Percentiles rank a stretch among this genome's conserved stretches.
phyloP scores from a whole-genome alignment of 805 yeast genomes.

The Barnettozyma populi region DNA sequence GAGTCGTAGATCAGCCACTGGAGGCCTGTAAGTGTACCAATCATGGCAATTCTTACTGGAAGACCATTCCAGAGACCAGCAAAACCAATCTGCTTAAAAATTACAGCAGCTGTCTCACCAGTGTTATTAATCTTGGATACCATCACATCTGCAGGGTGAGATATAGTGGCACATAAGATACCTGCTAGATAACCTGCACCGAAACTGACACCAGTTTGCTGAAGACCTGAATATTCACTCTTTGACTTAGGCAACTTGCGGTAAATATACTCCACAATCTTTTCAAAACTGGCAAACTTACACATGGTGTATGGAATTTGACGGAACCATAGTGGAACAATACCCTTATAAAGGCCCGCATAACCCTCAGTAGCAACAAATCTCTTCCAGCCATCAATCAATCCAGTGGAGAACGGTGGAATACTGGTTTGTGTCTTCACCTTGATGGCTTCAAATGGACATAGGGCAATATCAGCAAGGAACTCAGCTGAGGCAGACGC shows the following conservation, averaged over 20 bases:
- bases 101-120: slow-evolving; percentile 50
- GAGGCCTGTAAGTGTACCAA: slow-evolving; percentile 94
- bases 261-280: slow-evolving; percentile 80
- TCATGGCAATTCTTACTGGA: slow-evolving; percentile 90
- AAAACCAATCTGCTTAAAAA: slow-evolving; percentile 82
- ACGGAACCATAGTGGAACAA: slow-evolving; percentile 90
- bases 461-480: slow-evolving; percentile 80
- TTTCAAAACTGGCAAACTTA: slow-evolving; percentile 92
- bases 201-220: slow-evolving; percentile 93
- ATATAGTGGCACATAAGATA: slow-evolving; percentile 90
- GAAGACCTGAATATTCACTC: slow-evolving; percentile 59
- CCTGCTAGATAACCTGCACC: slow-evolving; percentile 97
- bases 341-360: slow-evolving; percentile 77
- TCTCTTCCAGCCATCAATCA: slow-evolving; percentile 61
- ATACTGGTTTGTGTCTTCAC: slow-evolving; percentile 90
- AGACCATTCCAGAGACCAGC: slow-evolving; percentile 92
- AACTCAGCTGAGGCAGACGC: slow-evolving; percentile 95
- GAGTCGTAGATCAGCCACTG: slow-evolving; percentile 97
- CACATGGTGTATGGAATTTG: slow-evolving; percentile 99
- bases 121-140: slow-evolving; percentile 80
- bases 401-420: slow-evolving; percentile 72
- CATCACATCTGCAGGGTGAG: slow-evolving; percentile 99
- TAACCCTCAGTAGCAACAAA: slow-evolving; percentile 65
- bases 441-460: slow-evolving; percentile 95
- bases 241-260: slow-evolving; percentile 65